These are phyloP conservation scores for Neurospora sp. DNA, from an alignment of 495 filamentous ascomycete genomes.

Conservation along the genomic window DNA sequence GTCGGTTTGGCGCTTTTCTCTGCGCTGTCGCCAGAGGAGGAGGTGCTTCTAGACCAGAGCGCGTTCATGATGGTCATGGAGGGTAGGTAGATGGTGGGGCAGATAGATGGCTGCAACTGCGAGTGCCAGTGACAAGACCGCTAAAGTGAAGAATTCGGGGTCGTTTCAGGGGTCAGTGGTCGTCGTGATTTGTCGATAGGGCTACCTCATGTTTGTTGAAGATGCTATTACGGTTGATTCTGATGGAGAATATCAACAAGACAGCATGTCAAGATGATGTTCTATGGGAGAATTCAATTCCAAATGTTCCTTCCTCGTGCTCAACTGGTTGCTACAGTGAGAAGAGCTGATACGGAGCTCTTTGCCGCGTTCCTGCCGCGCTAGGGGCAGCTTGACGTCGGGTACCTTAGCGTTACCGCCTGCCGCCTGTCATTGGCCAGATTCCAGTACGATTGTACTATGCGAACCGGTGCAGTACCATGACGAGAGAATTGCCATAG, in stretches of 20 bases:
- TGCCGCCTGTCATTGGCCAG: background rate
- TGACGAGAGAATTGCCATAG: background rate
- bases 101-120: background rate
- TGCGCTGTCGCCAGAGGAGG: slow-evolving; percentile 20
- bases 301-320: background rate
- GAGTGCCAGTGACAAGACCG: background rate
- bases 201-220: background rate
- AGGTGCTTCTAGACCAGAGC: slow-evolving; percentile 25
- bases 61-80: slow-evolving; percentile 30
- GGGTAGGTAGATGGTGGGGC: background rate
- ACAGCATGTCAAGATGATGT: background rate
- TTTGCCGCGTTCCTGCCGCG: background rate
- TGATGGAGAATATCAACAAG: background rate
- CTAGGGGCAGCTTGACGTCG: background rate
- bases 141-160: background rate
- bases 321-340: background rate
- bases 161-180: background rate
- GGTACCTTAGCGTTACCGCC: background rate
- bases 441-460: background rate
- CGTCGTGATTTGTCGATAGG: background rate
- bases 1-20: slow-evolving; percentile 4
- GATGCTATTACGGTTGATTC: background rate
- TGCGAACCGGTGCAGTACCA: background rate
- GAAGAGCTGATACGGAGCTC: background rate
- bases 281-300: background rate